Conservation (phyloP, 345 rosid species). For the Salix brachista region DNA sequence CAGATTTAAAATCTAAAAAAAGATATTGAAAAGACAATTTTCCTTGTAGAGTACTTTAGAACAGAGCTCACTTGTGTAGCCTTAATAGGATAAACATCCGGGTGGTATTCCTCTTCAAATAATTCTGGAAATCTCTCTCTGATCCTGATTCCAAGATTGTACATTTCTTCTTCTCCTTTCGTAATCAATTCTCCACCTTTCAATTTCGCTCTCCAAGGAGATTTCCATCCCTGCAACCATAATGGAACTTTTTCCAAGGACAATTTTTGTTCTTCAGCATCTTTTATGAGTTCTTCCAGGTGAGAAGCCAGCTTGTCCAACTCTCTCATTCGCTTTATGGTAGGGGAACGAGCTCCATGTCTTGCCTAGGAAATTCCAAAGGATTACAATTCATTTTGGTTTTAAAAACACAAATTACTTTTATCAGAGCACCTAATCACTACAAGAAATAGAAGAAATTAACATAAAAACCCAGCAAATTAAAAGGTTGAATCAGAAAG, state of each 20-base stretch:
- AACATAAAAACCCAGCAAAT: not conserved
- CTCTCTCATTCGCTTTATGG: slow-evolving; percentile 76
- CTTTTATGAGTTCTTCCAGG: slow-evolving; percentile 49
- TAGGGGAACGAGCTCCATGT: slow-evolving; percentile 95
- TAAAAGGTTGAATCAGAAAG: not conserved
- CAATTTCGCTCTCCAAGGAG: slow-evolving; percentile 84
- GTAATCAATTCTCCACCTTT: slow-evolving; percentile 74
- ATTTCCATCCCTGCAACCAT: slow-evolving; percentile 68
- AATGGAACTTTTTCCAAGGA: slow-evolving; percentile 50
- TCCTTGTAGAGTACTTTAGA: not conserved
- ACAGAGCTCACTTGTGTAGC: slow-evolving; percentile 68
- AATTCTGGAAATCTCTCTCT: slow-evolving; percentile 64
- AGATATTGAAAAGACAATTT: not conserved
- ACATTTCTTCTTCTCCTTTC: slow-evolving; percentile 80
- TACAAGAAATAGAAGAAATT: not conserved
- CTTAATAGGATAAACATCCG: slow-evolving; percentile 69
- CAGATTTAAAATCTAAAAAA: not conserved
- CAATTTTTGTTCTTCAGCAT: slow-evolving; percentile 46
- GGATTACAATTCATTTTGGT: not conserved
- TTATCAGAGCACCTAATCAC: not conserved
- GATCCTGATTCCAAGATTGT: slow-evolving; percentile 66
- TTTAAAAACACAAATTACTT: not conserved
- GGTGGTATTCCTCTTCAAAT: slow-evolving; percentile 78
- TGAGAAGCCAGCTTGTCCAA: slow-evolving; percentile 60
- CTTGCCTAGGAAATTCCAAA: slow-evolving; percentile 53